Conservation (phyloP, 352 stramenopile genomes). For the Phytophthora niederhauseri region DNA sequence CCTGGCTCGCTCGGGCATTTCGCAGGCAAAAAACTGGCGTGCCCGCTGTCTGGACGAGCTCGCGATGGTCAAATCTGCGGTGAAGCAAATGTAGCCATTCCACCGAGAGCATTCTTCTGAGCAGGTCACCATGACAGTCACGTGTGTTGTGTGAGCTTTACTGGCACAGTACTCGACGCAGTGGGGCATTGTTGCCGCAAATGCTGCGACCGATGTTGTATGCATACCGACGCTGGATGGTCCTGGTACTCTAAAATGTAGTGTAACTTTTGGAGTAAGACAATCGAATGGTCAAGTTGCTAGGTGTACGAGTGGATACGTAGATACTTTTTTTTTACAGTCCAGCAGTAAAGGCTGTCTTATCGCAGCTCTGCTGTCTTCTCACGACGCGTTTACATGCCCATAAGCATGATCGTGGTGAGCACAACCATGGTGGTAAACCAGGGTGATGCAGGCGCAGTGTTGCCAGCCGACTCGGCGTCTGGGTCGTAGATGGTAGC, state of each 20-base stretch:
- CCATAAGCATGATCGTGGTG: constrained; percentile 1
- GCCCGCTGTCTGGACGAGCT: background rate
- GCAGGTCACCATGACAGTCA: background rate
- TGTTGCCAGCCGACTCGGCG: constrained; percentile 17
- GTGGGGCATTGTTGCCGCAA: too few relatives aligned
- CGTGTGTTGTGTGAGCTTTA: background rate
- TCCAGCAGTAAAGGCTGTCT: background rate
- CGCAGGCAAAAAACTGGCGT: background rate
- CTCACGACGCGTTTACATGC: background rate
- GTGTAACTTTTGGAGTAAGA: background rate
- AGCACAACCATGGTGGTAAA: constrained; percentile 1
- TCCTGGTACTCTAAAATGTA: too few relatives aligned
- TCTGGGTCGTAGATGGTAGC: constrained; percentile 39
- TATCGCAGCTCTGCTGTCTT: background rate
- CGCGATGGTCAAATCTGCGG: background rate
- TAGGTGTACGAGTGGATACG: background rate
- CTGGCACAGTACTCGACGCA: too few relatives aligned
- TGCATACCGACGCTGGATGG: too few relatives aligned
- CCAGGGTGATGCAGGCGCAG: background rate
- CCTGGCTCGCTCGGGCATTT: background rate
- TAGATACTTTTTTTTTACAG: background rate
- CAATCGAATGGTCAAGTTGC: background rate
- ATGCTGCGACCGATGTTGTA: too few relatives aligned
- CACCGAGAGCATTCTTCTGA: background rate
- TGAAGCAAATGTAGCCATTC: background rate